Percentiles rank a stretch among this genome's conserved stretches.
Conservation (phyloP, 2,329 filamentous ascomycete species). For the Paraconiothyrium sp. region DNA sequence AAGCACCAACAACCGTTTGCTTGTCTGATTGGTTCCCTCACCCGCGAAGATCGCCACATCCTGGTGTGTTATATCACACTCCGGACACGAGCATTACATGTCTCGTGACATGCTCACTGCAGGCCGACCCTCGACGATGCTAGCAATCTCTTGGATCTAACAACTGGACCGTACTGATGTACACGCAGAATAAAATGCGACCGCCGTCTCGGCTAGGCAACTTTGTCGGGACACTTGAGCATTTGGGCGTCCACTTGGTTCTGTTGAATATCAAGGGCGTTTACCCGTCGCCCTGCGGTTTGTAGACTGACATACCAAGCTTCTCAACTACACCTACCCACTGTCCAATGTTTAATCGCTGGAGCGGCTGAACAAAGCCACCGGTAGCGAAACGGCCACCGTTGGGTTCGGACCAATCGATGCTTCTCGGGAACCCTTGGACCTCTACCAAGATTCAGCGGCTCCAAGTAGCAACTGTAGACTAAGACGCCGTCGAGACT, state of each 20-base stretch:
- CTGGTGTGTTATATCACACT: neutral
- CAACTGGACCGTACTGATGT: neutral
- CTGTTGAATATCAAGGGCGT: neutral
- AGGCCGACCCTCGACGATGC: neutral
- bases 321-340: neutral
- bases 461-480: neutral
- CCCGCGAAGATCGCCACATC: constrained; percentile 3
- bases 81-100: neutral
- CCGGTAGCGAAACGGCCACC: constrained; percentile 12
- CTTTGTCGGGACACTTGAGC: constrained; percentile 3
- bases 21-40: constrained; percentile 16
- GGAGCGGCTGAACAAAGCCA: neutral
- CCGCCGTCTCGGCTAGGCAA: neutral
- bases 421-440: neutral
- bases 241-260: neutral
- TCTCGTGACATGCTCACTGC: neutral
- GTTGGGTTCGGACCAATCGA: neutral
- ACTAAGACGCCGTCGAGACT: neutral
- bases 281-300: neutral
- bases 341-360: neutral
- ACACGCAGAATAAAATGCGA: neutral
- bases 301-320: constrained; percentile 1
- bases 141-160: neutral
- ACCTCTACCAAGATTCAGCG: neutral
- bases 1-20: constrained; percentile 6